Percentiles rank a stretch among this genome's conserved stretches.
These are phyloP conservation scores for Allantophomopsis lycopodina DNA, from an alignment of 2,329 filamentous ascomycete species.

Conservation along the genomic window DNA sequence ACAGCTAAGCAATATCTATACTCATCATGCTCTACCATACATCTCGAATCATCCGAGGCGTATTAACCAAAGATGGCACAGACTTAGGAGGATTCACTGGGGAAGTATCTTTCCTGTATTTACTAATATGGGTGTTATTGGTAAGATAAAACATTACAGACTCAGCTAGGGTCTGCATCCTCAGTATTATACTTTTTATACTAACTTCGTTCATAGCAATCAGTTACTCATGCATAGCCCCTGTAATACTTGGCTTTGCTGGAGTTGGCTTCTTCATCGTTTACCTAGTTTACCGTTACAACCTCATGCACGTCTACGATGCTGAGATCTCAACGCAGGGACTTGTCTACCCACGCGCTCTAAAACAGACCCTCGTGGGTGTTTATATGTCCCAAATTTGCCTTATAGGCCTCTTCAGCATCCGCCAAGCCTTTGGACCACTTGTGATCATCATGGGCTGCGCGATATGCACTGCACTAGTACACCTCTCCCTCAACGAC, in stretches of 20 bases:
- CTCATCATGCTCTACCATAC: slow-evolving; percentile 40
- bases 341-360: slow-evolving; percentile 45
- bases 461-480: slow-evolving; percentile 36
- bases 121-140: slow-evolving; percentile 37
- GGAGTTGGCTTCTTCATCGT: slow-evolving; percentile 47
- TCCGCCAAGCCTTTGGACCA: slow-evolving; percentile 36
- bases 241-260: slow-evolving; percentile 50
- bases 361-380: slow-evolving; percentile 50
- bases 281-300: slow-evolving; percentile 53
- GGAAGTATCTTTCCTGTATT: slow-evolving; percentile 43
- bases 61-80: slow-evolving; percentile 42
- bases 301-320: slow-evolving; percentile 49
- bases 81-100: slow-evolving; percentile 38
- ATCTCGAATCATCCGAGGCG: slow-evolving; percentile 47
- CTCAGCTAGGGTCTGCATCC: not conserved
- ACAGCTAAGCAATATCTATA: slow-evolving; percentile 41
- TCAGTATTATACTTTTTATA: no score
- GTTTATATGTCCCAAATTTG: slow-evolving; percentile 49
- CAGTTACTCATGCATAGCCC: slow-evolving; percentile 51
- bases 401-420: slow-evolving; percentile 48
- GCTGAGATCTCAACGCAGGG: slow-evolving; percentile 47
- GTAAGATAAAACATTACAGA: slow-evolving; percentile 20
- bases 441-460: slow-evolving; percentile 43
- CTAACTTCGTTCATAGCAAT: slow-evolving; percentile 29
- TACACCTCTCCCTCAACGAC: slow-evolving; percentile 28